Conservation (phyloP, 257 asterid species). For the Fraxinus pennsylvanica region DNA sequence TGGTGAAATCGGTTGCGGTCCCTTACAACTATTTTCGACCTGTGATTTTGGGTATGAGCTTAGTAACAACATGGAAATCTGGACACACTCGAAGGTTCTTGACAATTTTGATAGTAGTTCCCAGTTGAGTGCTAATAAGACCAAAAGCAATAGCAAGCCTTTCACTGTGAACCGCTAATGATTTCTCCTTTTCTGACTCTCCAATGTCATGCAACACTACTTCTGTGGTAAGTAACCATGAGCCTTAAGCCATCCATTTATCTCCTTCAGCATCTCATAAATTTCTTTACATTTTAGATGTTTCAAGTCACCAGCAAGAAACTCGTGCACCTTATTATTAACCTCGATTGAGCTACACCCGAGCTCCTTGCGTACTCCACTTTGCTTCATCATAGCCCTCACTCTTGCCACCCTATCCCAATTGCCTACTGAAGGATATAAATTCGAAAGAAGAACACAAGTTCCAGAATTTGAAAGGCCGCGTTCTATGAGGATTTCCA, state of each 20-base stretch:
- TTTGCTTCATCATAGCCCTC: constrained; percentile 46
- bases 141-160: constrained; percentile 30
- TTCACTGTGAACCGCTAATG: constrained; percentile 53
- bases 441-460: constrained; percentile 49
- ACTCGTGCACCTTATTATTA: constrained; percentile 48
- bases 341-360: constrained; percentile 62
- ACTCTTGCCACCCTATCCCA: constrained; percentile 55
- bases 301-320: constrained; percentile 52
- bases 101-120: constrained; percentile 43
- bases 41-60: constrained; percentile 42
- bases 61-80: constrained; percentile 49
- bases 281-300: constrained; percentile 48
- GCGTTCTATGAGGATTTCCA: constrained; percentile 25
- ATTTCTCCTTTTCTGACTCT: constrained; percentile 41
- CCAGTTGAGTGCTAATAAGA: constrained; percentile 49
- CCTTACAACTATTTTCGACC: constrained; percentile 51
- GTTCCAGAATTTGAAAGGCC: constrained; percentile 54
- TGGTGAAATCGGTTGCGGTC: constrained; percentile 62
- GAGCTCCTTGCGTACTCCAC: constrained; percentile 53
- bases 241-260: constrained; percentile 38
- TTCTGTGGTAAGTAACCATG: constrained; percentile 35
- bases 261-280: constrained; percentile 40
- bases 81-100: constrained; percentile 52
- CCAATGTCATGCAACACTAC: constrained; percentile 38
- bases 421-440: constrained; percentile 46